Percentiles rank a stretch among this genome's conserved stretches.
These are phyloP conservation scores for Talaromyces sp. DNA, from an alignment of 2,329 filamentous ascomycete species.

Conservation along the genomic window DNA sequence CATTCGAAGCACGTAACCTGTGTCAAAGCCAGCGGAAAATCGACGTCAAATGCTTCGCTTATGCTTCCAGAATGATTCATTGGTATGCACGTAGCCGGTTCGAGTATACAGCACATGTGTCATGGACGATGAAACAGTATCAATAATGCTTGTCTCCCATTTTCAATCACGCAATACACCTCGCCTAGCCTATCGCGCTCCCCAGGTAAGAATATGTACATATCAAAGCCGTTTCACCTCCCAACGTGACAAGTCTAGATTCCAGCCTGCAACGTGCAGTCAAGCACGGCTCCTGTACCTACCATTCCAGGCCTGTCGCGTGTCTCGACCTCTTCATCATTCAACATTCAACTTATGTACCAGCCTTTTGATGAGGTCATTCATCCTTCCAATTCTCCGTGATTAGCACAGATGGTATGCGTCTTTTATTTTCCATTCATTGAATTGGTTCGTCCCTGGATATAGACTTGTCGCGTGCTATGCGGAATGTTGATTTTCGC, in stretches of 20 bases:
- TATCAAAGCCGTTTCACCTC: neutral
- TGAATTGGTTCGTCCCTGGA: neutral
- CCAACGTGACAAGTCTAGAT: neutral
- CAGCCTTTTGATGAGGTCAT: neutral
- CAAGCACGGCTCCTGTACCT: neutral
- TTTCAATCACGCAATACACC: neutral
- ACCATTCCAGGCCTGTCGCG: slow-evolving; percentile 1
- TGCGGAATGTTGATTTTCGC: neutral
- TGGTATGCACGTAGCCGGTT: neutral
- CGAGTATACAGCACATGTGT: neutral
- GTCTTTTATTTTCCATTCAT: neutral
- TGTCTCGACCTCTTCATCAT: neutral
- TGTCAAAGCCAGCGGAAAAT: neutral
- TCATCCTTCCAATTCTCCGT: neutral
- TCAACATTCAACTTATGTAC: too few relatives aligned
- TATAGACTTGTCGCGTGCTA: neutral
- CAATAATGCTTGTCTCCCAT: too few relatives aligned
- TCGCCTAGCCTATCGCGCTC: neutral
- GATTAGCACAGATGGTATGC: neutral
- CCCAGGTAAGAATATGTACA: neutral
- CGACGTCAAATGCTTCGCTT: neutral
- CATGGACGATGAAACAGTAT: too few relatives aligned
- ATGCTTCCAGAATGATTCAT: neutral
- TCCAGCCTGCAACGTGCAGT: neutral
- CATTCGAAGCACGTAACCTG: neutral